These are phyloP conservation scores for Talaromyces atroroseus DNA, from an alignment of 2,329 filamentous ascomycete species.

Conservation along the genomic window DNA sequence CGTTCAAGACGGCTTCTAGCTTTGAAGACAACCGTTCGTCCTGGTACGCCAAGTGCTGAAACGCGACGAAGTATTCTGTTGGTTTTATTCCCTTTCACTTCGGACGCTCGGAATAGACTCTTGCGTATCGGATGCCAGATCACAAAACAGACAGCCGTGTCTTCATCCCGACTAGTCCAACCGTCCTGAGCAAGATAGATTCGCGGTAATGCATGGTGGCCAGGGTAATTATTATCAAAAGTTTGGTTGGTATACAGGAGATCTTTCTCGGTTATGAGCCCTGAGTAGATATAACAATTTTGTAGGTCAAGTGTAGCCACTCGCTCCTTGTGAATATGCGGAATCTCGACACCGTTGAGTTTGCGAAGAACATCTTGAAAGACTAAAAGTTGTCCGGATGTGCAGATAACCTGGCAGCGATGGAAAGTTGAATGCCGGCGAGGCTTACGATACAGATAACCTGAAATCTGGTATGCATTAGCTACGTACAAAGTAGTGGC, in stretches of 20 bases:
- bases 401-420: conserved; percentile 56
- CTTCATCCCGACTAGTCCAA: conserved; percentile 59
- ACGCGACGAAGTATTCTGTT: conserved; percentile 52
- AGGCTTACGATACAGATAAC: conserved; percentile 59
- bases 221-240: conserved; percentile 58
- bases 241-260: conserved; percentile 60
- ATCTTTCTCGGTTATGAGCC: conserved; percentile 57
- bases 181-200: conserved; percentile 54
- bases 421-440: conserved; percentile 58
- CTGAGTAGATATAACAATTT: conserved; percentile 62
- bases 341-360: conserved; percentile 50
- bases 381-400: conserved; percentile 55
- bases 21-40: conserved; percentile 61
- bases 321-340: conserved; percentile 58
- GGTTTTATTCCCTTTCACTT: conserved; percentile 34
- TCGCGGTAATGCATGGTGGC: conserved; percentile 54
- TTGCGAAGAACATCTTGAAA: conserved; percentile 57
- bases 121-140: conserved; percentile 58
- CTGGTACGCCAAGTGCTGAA: conserved; percentile 55
- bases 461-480: conserved; percentile 45
- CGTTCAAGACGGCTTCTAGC: conserved; percentile 59
- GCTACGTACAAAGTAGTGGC: neutral
- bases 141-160: conserved; percentile 63
- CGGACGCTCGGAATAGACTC: conserved; percentile 48
- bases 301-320: conserved; percentile 54